A percentile compares a stretch with the other conserved stretches of the same genome.
Conservation (phyloP, 2,329 filamentous ascomycete species). For the Cladosporium oxysporum region DNA sequence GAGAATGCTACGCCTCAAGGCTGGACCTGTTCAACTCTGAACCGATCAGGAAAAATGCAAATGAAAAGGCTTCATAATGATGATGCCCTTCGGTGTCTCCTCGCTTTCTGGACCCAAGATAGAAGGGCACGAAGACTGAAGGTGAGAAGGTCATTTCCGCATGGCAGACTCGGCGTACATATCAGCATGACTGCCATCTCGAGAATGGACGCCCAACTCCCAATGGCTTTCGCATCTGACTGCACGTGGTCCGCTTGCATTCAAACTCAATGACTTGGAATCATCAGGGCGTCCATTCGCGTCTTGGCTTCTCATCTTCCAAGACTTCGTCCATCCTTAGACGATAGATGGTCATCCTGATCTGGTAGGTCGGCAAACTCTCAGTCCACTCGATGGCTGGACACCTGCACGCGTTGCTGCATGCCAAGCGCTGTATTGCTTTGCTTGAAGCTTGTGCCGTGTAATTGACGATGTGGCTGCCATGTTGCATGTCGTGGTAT, state of each 20-base stretch:
- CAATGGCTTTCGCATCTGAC: conserved; percentile 12
- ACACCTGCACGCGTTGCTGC: conserved; percentile 16
- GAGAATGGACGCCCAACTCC: not conserved
- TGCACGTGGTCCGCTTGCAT: conserved; percentile 12
- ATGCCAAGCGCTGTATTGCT: conserved; percentile 17
- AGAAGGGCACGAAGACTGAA: not conserved
- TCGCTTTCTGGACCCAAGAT: not conserved
- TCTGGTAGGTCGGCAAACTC: conserved; percentile 11
- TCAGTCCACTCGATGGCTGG: conserved; percentile 12
- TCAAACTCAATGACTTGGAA: not conserved
- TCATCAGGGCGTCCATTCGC: conserved; percentile 4
- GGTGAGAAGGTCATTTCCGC: not conserved
- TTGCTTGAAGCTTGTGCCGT: conserved; percentile 17
- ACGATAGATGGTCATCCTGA: not conserved
- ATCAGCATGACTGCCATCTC: not conserved
- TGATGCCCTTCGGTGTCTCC: not conserved
- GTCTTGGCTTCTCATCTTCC: conserved; percentile 14
- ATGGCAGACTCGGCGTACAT: not conserved
- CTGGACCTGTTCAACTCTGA: not conserved
- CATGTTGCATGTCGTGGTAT: conserved; percentile 1
- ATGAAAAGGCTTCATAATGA: too few relatives aligned
- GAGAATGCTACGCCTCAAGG: not conserved
- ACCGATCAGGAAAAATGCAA: not conserved
- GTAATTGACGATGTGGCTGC: conserved; percentile 17
- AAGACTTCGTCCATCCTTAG: conserved; percentile 14